Conservation (phyloP, 129 eudicot genomes). For the Chrysanthemum makinoi region DNA sequence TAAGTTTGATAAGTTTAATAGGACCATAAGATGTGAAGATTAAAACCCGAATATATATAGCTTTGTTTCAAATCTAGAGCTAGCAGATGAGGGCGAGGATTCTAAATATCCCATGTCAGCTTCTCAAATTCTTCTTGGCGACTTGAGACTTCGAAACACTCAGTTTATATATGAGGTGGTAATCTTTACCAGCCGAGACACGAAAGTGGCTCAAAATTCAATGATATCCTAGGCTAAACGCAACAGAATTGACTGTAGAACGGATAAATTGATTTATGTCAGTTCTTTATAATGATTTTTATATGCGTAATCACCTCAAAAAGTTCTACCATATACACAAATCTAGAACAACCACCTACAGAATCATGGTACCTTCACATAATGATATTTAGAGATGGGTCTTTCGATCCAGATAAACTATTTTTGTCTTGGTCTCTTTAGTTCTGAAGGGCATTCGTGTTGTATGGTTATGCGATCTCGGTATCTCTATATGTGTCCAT, state of each 20-base stretch:
- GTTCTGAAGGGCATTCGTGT: conserved; percentile 47
- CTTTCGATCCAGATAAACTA: conserved; percentile 36
- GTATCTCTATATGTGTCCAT: conserved; percentile 41
- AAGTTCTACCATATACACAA: conserved; percentile 38
- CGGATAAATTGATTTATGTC: conserved; percentile 46
- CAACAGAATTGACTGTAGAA: conserved; percentile 42
- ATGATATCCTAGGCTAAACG: conserved; percentile 48
- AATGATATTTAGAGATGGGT: conserved; percentile 16
- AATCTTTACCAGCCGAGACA: conserved; percentile 42
- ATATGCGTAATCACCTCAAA: conserved; percentile 39
- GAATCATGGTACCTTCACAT: conserved; percentile 49
- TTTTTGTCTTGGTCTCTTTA: conserved; percentile 37
- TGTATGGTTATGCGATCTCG: conserved; percentile 52
- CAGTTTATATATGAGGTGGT: conserved; percentile 49
- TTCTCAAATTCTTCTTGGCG: conserved; percentile 46
- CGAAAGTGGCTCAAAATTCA: conserved; percentile 51
- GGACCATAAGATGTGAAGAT: conserved; percentile 41
- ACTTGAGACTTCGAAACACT: conserved; percentile 48
- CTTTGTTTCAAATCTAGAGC: conserved; percentile 49
- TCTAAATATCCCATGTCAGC: conserved; percentile 23
- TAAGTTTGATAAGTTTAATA: no score
- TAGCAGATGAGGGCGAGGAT: conserved; percentile 22
- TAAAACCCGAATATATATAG: conserved; percentile 50
- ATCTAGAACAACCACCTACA: conserved; percentile 26
- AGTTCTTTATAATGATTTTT: conserved; percentile 41